Conservation (phyloP, 1,139 yeast genomes). For the Geotrichum histeridarum region DNA sequence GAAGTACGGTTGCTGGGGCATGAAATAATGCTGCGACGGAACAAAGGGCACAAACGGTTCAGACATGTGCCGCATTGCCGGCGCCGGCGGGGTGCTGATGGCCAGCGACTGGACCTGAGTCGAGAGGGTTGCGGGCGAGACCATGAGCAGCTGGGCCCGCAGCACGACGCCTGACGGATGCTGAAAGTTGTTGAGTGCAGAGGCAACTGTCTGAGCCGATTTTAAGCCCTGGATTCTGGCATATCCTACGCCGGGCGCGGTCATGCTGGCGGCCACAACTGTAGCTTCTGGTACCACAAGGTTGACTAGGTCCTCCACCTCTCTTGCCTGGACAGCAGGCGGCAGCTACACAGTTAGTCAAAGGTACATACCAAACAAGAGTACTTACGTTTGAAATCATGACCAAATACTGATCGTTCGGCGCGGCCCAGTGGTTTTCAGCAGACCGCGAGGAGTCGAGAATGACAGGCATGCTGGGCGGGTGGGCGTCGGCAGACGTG, state of each 20-base stretch:
- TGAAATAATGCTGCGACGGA: too few relatives aligned
- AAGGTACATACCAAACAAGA: background rate
- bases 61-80: background rate
- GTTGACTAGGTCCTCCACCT: slow-evolving; percentile 21
- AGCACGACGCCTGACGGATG: slow-evolving; percentile 22
- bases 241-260: slow-evolving; percentile 23
- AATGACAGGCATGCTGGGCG: background rate
- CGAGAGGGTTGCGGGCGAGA: background rate
- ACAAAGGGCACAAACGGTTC: background rate
- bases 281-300: slow-evolving; percentile 20
- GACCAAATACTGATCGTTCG: slow-evolving; percentile 2
- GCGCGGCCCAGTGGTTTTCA: background rate
- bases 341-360: slow-evolving; percentile 4
- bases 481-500: too few relatives aligned
- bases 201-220: slow-evolving; percentile 21
- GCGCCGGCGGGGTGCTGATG: background rate
- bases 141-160: slow-evolving; percentile 15
- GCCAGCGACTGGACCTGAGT: background rate
- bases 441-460: background rate
- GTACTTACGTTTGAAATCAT: slow-evolving; percentile 5
- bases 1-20: too few relatives aligned
- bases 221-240: slow-evolving; percentile 22
- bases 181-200: slow-evolving; percentile 21
- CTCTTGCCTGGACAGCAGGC: slow-evolving; percentile 23
- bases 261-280: slow-evolving; percentile 22